Conservation (phyloP, 2,329 filamentous ascomycete genomes). For the Paecilomyces niveus region DNA sequence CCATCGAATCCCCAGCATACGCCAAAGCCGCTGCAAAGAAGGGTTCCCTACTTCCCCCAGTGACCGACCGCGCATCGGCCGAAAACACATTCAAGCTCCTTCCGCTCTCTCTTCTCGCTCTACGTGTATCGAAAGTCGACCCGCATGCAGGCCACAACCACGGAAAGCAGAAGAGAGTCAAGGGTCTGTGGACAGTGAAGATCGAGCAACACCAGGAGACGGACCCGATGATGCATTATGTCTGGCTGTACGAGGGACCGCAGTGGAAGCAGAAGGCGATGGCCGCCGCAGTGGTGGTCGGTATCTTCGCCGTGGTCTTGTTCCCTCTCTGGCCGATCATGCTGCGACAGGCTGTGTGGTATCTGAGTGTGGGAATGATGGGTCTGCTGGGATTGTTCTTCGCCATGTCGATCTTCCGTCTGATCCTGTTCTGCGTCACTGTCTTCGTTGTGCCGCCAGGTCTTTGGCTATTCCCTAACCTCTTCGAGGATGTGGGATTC, state of each 20-base stretch:
- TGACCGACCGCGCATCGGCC: constrained; percentile 79
- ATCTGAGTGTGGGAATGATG: constrained; percentile 89
- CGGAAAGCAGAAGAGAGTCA: constrained; percentile 67
- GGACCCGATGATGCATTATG: constrained; percentile 67
- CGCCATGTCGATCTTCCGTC: constrained; percentile 90
- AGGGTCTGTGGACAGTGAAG: constrained; percentile 91
- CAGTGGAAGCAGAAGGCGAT: constrained; percentile 93
- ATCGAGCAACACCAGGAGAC: constrained; percentile 92
- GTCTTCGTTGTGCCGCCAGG: constrained; percentile 79
- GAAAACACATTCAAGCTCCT: constrained; percentile 94
- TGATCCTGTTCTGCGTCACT: constrained; percentile 89
- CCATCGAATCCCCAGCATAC: constrained; percentile 82
- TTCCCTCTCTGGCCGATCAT: constrained; percentile 95
- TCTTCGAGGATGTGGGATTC: constrained; percentile 98
- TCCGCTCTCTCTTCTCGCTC: constrained; percentile 85
- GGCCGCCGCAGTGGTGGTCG: constrained; percentile 70
- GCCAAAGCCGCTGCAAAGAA: constrained; percentile 75
- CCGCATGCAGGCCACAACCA: constrained; percentile 69
- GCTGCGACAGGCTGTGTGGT: constrained; percentile 91
- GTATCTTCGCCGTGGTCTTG: constrained; percentile 82
- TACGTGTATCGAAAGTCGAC: constrained; percentile 79
- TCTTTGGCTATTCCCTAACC: constrained; percentile 95
- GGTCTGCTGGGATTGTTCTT: constrained; percentile 90
- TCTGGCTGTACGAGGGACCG: constrained; percentile 91
- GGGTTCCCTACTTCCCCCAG: constrained; percentile 79